A percentile compares a stretch with the other conserved stretches of the same genome.
Evolutionary conservation across 2,329 filamentous ascomycete species (phyloP).

Genomic region (Epichloe glyceriae): DNA sequence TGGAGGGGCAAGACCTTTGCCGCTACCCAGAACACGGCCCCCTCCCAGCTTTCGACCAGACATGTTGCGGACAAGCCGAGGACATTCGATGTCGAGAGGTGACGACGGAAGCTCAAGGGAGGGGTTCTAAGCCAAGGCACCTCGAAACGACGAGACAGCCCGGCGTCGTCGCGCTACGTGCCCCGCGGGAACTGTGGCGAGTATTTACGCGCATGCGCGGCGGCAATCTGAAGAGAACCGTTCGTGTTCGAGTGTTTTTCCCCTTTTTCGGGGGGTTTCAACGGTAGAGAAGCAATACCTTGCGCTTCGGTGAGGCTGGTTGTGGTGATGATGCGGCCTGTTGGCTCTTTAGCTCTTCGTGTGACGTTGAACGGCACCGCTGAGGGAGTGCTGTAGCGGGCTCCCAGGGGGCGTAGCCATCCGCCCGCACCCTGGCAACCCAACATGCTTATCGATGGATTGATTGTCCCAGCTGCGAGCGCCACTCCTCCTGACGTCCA

Average conservation of each 20-base stretch:
- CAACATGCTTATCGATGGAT: background rate
- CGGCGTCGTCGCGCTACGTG: conserved; percentile 19
- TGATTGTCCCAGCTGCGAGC: background rate
- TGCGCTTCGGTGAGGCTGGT: background rate
- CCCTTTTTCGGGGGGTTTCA: background rate
- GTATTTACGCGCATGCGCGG: conserved; percentile 5
- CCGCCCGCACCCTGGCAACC: background rate
- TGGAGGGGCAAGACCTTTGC: conserved; percentile 64
- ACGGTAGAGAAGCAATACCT: background rate
- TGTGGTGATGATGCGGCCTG: conserved; percentile 2
- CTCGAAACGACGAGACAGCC: conserved; percentile 18
- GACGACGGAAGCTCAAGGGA: background rate
- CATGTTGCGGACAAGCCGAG: conserved; percentile 37
- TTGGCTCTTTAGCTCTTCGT: background rate
- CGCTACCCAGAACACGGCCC: conserved; percentile 80
- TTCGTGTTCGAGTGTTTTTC: background rate
- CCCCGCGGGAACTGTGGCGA: conserved; percentile 17
- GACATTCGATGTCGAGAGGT: background rate
- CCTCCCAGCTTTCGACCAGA: conserved; percentile 79
- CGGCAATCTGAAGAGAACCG: background rate
- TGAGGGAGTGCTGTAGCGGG: background rate
- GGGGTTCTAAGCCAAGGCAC: conserved; percentile 1
- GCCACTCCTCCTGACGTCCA: too few relatives aligned
- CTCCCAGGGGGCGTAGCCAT: background rate
- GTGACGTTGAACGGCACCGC: conserved; percentile 1